These are phyloP conservation scores for Pseudocercospora vitis DNA, from an alignment of 2,329 filamentous ascomycete genomes.

Conservation along the genomic window DNA sequence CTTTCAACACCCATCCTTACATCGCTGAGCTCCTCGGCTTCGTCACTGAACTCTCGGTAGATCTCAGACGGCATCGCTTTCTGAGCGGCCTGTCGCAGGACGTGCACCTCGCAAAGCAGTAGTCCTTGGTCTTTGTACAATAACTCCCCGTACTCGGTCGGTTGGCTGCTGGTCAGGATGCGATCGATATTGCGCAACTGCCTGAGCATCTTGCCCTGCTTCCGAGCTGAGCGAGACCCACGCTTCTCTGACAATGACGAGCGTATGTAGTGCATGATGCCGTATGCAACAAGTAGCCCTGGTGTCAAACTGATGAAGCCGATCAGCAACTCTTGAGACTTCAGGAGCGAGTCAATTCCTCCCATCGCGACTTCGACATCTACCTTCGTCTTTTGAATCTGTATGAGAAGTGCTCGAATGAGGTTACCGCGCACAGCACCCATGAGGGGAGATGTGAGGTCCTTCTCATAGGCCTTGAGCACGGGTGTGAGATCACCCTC, in stretches of 20 bases:
- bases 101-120: conserved; percentile 84
- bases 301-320: conserved; percentile 95
- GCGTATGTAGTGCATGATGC: conserved; percentile 69
- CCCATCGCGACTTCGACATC: conserved; percentile 95
- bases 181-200: conserved; percentile 87
- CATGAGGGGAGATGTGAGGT: conserved; percentile 76
- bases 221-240: conserved; percentile 64
- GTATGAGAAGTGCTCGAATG: conserved; percentile 85
- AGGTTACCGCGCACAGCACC: conserved; percentile 85
- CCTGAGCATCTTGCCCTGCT: conserved; percentile 69
- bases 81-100: conserved; percentile 68
- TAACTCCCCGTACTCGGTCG: conserved; percentile 71
- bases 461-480: conserved; percentile 84
- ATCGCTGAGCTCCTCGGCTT: conserved; percentile 82
- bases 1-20: conserved; percentile 72
- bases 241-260: conserved; percentile 68
- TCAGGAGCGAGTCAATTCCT: conserved; percentile 89
- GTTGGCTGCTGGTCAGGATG: conserved; percentile 50
- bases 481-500: conserved; percentile 94
- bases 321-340: conserved; percentile 95
- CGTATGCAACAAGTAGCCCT: conserved; percentile 81
- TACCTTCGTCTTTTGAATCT: conserved; percentile 98
- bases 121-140: conserved; percentile 92
- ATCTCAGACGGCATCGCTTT: conserved; percentile 71
- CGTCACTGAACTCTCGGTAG: conserved; percentile 82